These are phyloP conservation scores for Takakia lepidozioides DNA, from an alignment of 225 moss, liverwort and hornwort species.

Conservation along the genomic window DNA sequence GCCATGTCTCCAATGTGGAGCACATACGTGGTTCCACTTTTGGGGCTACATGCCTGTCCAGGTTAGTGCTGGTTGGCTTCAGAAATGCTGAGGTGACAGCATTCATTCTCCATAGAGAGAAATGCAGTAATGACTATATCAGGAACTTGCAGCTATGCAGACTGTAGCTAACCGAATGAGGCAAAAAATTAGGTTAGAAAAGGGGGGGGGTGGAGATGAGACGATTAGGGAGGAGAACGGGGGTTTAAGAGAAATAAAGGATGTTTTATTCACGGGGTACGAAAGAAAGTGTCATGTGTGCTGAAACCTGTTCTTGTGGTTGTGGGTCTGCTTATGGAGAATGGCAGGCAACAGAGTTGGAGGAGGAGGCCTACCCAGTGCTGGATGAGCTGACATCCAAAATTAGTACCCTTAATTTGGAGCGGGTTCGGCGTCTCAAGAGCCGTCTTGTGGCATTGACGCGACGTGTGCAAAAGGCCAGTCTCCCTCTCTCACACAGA, in stretches of 20 bases:
- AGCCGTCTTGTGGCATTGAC: constrained; percentile 90
- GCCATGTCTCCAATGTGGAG: too few relatives aligned
- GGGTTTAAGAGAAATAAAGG: too few relatives aligned
- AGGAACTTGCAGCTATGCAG: too few relatives aligned
- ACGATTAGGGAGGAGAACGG: too few relatives aligned
- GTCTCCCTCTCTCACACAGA: constrained; percentile 15
- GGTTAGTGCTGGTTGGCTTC: neutral
- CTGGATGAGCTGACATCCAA: constrained; percentile 94
- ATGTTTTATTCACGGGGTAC: neutral
- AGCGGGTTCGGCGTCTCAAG: constrained; percentile 89
- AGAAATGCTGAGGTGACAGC: neutral
- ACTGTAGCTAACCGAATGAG: too few relatives aligned
- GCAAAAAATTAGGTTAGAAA: neutral
- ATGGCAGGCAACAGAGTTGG: constrained; percentile 62
- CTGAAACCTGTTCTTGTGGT: constrained; percentile 6
- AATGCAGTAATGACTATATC: constrained; percentile 1
- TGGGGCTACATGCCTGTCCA: too few relatives aligned
- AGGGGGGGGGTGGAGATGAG: too few relatives aligned
- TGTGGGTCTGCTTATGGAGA: neutral
- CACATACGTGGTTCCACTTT: too few relatives aligned
- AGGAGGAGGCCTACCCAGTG: constrained; percentile 91
- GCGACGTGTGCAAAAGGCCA: constrained; percentile 92
- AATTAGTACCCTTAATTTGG: constrained; percentile 95
- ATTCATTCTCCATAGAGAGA: neutral
- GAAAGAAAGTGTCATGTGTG: constrained; percentile 2